Base-by-base conservation (phyloP, 805 yeast species). In the Suhomyces canberraensis region DNA sequence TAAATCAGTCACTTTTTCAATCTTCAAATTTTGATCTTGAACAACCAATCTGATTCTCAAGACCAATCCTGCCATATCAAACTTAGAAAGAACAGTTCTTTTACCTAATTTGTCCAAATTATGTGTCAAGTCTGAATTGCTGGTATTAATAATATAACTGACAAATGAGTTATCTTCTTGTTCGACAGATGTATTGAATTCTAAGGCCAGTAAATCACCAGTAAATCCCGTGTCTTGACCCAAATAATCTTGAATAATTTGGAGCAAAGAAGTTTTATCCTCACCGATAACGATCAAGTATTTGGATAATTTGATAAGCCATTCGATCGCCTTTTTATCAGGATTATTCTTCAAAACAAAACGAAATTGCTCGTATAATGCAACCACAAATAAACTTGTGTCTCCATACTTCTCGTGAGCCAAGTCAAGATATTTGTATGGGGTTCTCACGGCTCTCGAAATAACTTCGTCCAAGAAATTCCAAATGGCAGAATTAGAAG, bases 391-490 rank as follows among this genome's bases (percentile, higher is more conserved):
- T 14, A 61, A 47, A 44, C 69, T 60, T 9, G 55, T 36, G 37
- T 61, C 63, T 4, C 46, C 35, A 32, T 54, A 64, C n/a, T 44
- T 42, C 8, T 46, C 25, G 37, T 61, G 66, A 3, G 66, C 56
- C 14, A 54, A 39, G 52, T 91, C 97, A 36, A 87, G 73, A 48
- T 89, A 91, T 52, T 85, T 88, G 61, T 84, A 93, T 0, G 98
- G 97, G 0, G 88, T 61, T 43, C 76, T 73, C 25, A 82, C 73
- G 42, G 81, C 71, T 44, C 96, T 73, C 1, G 87, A 69, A 20
- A 88, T 70, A 0, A 87, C 65, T 55, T 90, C 93, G 52, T 91
- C 96, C 5, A 91, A 44, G 20, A 87, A 56, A 8, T 63, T 64
- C 82, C 87, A 82, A 25, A 29, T n/a, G 16, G 17, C 8, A 11